Base-by-base conservation (phyloP, 2,329 filamentous ascomycete species). In the Ophiobolus disseminans region DNA sequence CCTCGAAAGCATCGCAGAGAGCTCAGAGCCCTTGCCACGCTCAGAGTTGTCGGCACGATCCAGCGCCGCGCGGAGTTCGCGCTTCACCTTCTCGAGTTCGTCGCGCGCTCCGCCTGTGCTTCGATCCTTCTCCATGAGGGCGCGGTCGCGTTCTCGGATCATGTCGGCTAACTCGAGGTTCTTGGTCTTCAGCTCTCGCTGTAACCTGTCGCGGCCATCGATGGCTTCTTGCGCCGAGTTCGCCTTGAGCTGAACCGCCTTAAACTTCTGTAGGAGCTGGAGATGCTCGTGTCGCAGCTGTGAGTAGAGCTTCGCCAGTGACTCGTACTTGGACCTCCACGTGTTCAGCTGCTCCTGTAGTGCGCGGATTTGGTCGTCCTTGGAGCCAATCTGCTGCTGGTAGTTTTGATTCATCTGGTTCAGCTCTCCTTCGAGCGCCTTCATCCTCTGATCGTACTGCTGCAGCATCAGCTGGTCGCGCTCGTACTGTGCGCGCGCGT, bases 111-210 rank as follows among this genome's bases (percentile, higher is more conserved):
- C 89, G 23, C 94, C 94, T 41, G 81, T 85, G n/a, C 88, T 78
- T 45, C 94, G 86, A 69, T 99, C 94, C 72, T 92, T 91, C 55
- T 99, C 94, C 68, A 97, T 91, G 42, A 97, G 76, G 22, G 94
- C 94, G 57, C 94, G 86, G 69, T 99, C 94, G 62, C 94, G 84
- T 77, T 99, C 94, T 34, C 94, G 86, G 58, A 99, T 99, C 94
- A 99, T 97, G 72, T 97, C 91, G 23, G 94, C 94, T 53, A 99
- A 78, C 74, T 99, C 94, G n/a, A 99, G 80, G 70, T 99, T 99
- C 84, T 99, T 99, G 22, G 93, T 97, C 83, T 99, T 99, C 72
- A 99, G 89, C 76, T 99, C 94, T 25, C 93, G 88, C 77, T 97
- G 91, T 42, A 99, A 82, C 79, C 95, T 96, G 78, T 99, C 94